Conservation (phyloP, 768 basidiomycete genomes). For the Tylopilus balloui region DNA sequence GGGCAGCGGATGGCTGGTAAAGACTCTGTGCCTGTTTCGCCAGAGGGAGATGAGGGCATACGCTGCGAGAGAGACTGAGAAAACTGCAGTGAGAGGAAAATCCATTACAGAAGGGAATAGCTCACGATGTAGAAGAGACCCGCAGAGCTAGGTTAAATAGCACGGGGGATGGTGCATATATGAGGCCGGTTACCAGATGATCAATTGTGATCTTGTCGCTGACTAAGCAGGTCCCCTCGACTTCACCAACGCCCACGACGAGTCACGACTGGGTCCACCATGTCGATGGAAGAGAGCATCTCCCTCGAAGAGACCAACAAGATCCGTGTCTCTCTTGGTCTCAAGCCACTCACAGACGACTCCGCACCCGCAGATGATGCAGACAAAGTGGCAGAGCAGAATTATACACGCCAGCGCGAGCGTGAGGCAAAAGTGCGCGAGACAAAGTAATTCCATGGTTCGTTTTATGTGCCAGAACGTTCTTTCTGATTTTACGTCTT, state of each 20-base stretch:
- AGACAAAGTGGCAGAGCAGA: conserved; percentile 82
- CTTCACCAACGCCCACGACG: background rate
- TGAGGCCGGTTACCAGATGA: background rate
- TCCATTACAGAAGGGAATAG: conserved; percentile 6
- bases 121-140: background rate
- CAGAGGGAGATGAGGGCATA: conserved; percentile 2
- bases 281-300: conserved; percentile 83
- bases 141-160: background rate
- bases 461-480: conserved; percentile 12
- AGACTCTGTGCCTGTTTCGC: conserved; percentile 3
- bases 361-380: conserved; percentile 62
- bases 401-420: conserved; percentile 73
- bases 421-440: conserved; percentile 66
- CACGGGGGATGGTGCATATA: background rate
- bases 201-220: background rate
- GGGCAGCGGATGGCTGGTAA: conserved; percentile 30
- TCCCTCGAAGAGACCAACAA: conserved; percentile 95
- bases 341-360: conserved; percentile 90
- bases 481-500: conserved; percentile 22
- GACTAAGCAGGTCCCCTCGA: conserved; percentile 7
- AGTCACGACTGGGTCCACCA: conserved; percentile 32
- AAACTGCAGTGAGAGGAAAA: conserved; percentile 10
- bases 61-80: conserved; percentile 1
- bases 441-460: conserved; percentile 57
- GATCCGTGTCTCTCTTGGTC: conserved; percentile 88